Percentiles rank a stretch among this genome's conserved stretches.
phyloP scores from a whole-genome alignment of 2,329 filamentous ascomycete genomes.

The Aspergillus sp. region DNA sequence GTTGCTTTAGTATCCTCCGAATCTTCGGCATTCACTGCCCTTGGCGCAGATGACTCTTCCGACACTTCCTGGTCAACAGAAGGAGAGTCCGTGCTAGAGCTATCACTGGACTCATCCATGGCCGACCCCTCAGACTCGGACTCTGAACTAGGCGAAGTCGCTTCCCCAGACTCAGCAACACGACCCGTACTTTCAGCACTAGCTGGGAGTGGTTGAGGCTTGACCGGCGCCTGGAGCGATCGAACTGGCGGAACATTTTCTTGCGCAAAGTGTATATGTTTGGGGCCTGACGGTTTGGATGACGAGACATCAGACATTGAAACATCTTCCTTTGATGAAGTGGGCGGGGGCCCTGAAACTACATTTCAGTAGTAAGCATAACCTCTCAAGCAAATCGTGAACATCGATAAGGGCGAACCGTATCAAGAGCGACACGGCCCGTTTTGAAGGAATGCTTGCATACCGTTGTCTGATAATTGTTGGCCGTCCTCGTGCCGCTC shows the following conservation, averaged over 20 bases:
- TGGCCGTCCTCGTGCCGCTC: conserved; percentile 11
- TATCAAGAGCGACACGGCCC: background rate
- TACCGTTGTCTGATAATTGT: conserved; percentile 13
- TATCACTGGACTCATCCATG: conserved; percentile 31
- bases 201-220: background rate
- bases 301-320: conserved; percentile 1
- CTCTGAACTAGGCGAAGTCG: conserved; percentile 13
- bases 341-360: background rate
- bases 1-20: conserved; percentile 1
- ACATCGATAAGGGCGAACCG: background rate
- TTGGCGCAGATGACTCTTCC: conserved; percentile 2
- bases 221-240: background rate
- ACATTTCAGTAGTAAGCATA: background rate
- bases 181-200: background rate
- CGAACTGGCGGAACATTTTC: conserved; percentile 6
- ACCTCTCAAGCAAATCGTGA: background rate
- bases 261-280: no score
- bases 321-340: background rate
- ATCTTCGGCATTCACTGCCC: background rate
- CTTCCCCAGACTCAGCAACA: conserved; percentile 3
- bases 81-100: conserved; percentile 11
- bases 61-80: conserved; percentile 7
- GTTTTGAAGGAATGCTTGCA: background rate
- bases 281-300: background rate
- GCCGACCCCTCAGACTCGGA: conserved; percentile 24